phyloP scores from a whole-genome alignment of 1,139 yeast genomes.

The Hanseniaspora uvarum region DNA sequence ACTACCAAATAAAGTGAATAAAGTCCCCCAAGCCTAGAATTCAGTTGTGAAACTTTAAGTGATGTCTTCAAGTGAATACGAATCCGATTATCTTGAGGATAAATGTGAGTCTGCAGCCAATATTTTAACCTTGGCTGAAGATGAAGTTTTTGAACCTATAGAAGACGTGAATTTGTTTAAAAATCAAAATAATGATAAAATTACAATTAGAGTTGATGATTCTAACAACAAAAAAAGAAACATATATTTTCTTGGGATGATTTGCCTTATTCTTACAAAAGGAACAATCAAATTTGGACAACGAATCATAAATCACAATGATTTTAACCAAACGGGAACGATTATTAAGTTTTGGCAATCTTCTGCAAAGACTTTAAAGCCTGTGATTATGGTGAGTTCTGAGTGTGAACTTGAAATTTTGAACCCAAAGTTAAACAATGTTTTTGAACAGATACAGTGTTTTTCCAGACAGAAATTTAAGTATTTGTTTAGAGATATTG shows the following conservation, averaged over 20 bases:
- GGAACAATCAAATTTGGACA: neutral
- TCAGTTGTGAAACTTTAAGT: too few species aligned
- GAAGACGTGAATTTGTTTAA: neutral
- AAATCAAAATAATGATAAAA: neutral
- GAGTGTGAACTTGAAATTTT: neutral
- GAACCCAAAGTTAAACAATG: neutral
- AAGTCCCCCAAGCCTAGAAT: too few species aligned
- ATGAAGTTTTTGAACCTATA: neutral
- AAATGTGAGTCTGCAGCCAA: neutral
- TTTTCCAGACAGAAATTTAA: neutral
- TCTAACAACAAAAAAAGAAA: neutral
- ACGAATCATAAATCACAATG: neutral
- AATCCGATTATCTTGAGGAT: constrained; percentile 5
- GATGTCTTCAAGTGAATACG: constrained; percentile 6
- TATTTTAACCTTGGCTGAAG: neutral
- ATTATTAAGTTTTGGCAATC: constrained; percentile 8
- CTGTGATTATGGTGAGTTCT: neutral
- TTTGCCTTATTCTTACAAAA: neutral
- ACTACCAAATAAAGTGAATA: too few species aligned
- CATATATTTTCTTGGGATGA: neutral
- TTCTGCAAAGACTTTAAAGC: constrained; percentile 3
- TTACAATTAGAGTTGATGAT: neutral
- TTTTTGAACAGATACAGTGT: neutral
- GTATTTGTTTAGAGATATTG: neutral
- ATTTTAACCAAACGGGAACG: constrained; percentile 18